Evolutionary conservation across 495 filamentous ascomycete species (phyloP).

Genomic region (Aspergillus biplanus): DNA sequence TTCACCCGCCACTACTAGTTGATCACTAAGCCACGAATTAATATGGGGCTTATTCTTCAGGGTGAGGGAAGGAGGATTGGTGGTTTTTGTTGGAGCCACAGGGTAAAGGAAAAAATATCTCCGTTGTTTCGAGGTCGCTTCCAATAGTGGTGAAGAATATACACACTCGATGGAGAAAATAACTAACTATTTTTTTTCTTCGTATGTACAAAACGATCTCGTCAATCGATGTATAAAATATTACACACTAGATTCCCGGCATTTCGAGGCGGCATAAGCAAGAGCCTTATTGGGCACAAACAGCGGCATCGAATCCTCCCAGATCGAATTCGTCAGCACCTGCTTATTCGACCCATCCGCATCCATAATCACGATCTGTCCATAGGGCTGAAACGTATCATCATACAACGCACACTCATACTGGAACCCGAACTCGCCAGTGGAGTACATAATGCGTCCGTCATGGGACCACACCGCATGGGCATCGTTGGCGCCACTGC

Average conservation of each 20-base stretch:
- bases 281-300: slow-evolving; percentile 26
- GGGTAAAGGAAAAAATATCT: no score
- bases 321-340: slow-evolving; percentile 35
- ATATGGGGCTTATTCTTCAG: no score
- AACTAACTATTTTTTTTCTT: background rate
- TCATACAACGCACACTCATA: slow-evolving; percentile 39
- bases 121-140: background rate
- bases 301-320: slow-evolving; percentile 42
- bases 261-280: background rate
- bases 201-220: background rate
- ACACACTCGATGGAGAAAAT: no score
- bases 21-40: no score
- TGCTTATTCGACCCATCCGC: slow-evolving; percentile 35
- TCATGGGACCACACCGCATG: slow-evolving; percentile 47
- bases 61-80: no score
- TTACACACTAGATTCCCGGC: background rate
- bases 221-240: background rate
- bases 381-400: slow-evolving; percentile 41
- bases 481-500: slow-evolving; percentile 42
- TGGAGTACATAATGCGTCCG: slow-evolving; percentile 38
- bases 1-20: no score
- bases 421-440: slow-evolving; percentile 40
- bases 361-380: slow-evolving; percentile 40
- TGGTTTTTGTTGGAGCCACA: no score
- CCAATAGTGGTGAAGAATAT: background rate